Evolutionary conservation across 768 basidiomycete species (phyloP).

Genomic region (Hygrocybe punicea): DNA sequence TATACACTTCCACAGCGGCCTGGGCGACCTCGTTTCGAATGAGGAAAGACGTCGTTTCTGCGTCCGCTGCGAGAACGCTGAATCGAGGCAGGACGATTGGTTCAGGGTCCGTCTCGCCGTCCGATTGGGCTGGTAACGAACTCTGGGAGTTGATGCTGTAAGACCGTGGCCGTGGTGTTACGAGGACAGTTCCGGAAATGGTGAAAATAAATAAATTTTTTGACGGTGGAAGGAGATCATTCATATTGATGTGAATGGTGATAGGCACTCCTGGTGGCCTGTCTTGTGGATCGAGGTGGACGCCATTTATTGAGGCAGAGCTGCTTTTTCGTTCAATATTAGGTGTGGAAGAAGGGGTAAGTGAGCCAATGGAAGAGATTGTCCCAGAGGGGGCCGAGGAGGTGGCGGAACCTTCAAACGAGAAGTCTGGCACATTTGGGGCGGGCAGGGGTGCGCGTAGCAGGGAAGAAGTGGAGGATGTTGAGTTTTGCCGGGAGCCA

Average conservation of each 20-base stretch:
- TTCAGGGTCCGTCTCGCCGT: slow-evolving; percentile 24
- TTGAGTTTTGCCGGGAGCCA: slow-evolving; percentile 38
- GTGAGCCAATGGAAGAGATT: slow-evolving; percentile 49
- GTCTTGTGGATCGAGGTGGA: not conserved
- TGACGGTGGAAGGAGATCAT: slow-evolving; percentile 62
- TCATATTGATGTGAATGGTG: slow-evolving; percentile 77
- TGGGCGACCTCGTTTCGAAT: slow-evolving; percentile 57
- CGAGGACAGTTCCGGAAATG: slow-evolving; percentile 61
- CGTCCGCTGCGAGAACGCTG: slow-evolving; percentile 63
- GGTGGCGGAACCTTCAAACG: slow-evolving; percentile 59
- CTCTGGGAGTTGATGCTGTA: slow-evolving; percentile 25
- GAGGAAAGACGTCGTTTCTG: slow-evolving; percentile 54
- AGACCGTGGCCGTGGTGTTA: slow-evolving; percentile 44
- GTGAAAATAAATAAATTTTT: slow-evolving; percentile 65
- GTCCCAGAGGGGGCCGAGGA: slow-evolving; percentile 36
- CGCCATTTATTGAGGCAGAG: slow-evolving; percentile 10
- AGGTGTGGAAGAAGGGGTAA: slow-evolving; percentile 40
- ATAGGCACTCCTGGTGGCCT: slow-evolving; percentile 58
- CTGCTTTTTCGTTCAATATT: slow-evolving; percentile 17
- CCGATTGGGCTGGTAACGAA: slow-evolving; percentile 15
- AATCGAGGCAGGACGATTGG: slow-evolving; percentile 62
- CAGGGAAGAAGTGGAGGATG: slow-evolving; percentile 57
- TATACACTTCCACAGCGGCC: slow-evolving; percentile 57
- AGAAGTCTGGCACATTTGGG: slow-evolving; percentile 64
- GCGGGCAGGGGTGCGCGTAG: slow-evolving; percentile 71